A percentile compares a stretch with the other conserved stretches of the same genome.
These are phyloP conservation scores for Eucalyptus leucophloia DNA, from an alignment of 345 rosid genomes.

Conservation along the genomic window DNA sequence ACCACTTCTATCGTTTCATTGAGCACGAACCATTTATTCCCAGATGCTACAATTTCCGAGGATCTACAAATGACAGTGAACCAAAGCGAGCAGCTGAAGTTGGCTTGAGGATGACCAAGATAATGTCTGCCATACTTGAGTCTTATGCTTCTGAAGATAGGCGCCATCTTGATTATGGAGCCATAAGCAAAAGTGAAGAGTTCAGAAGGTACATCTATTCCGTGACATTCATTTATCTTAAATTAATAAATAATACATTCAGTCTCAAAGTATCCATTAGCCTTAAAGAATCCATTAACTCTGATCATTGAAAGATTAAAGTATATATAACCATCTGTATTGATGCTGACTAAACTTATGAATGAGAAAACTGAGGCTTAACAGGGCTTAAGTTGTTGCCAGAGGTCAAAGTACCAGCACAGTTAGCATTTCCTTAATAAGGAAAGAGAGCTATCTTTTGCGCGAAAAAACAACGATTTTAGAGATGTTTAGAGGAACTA, in stretches of 20 bases:
- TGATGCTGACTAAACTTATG: background rate
- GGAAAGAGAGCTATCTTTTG: background rate
- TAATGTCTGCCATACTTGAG: constrained; percentile 78
- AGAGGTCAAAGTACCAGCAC: background rate
- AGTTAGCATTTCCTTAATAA: background rate
- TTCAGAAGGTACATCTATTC: constrained; percentile 51
- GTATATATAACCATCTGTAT: background rate
- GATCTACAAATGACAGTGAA: constrained; percentile 42
- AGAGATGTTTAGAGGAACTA: background rate
- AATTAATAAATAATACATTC: background rate
- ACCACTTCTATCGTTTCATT: constrained; percentile 66
- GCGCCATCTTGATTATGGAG: constrained; percentile 43
- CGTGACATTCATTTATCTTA: background rate
- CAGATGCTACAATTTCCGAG: constrained; percentile 54
- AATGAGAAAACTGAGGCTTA: background rate
- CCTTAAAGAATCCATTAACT: background rate
- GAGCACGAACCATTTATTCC: constrained; percentile 74
- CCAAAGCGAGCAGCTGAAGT: constrained; percentile 38
- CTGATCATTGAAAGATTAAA: background rate
- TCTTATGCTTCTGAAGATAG: constrained; percentile 60
- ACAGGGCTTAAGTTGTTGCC: background rate
- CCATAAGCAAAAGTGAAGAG: constrained; percentile 64
- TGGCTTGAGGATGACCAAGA: constrained; percentile 39
- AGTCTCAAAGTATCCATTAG: background rate
- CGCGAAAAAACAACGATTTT: background rate